Percentiles rank a stretch among this genome's conserved stretches.
Evolutionary conservation across 306 rosid genomes (phyloP).

Genomic region (Quercus robur): DNA sequence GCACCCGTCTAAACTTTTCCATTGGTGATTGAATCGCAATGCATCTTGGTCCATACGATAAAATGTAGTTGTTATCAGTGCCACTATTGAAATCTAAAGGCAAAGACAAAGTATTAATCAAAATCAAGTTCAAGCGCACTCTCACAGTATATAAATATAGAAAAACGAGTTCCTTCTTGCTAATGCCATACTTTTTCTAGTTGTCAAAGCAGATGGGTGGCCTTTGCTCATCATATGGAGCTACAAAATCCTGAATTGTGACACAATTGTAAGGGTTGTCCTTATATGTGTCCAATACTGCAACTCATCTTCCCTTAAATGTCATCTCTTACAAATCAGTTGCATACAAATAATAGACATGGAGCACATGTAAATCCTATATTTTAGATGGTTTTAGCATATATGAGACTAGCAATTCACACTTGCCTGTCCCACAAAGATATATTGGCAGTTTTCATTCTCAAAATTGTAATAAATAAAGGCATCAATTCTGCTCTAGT

Average conservation of each 20-base stretch:
- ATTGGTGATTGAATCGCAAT: constrained; percentile 9
- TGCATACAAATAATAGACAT: not conserved
- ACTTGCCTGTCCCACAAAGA: constrained; percentile 33
- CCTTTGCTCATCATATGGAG: no score
- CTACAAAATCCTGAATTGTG: no score
- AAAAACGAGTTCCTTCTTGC: constrained; percentile 39
- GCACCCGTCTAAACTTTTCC: constrained; percentile 54
- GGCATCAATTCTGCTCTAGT: no score
- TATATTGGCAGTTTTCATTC: no score
- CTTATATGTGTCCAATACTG: constrained; percentile 39
- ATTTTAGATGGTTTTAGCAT: not conserved
- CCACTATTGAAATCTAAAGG: constrained; percentile 41
- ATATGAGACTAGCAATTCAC: not conserved
- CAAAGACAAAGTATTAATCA: not conserved
- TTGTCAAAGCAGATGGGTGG: constrained; percentile 35
- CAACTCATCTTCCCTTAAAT: constrained; percentile 52
- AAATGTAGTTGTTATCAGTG: constrained; percentile 11
- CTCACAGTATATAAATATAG: constrained; percentile 37
- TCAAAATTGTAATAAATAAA: no score
- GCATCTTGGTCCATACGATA: no score
- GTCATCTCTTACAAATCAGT: constrained; percentile 34
- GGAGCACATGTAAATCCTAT: no score
- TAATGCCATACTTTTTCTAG: constrained; percentile 36
- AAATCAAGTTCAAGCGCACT: constrained; percentile 17
- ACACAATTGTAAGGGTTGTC: constrained; percentile 16